Base-by-base conservation (phyloP, 768 basidiomycete species). In the Obba rivulosa region DNA sequence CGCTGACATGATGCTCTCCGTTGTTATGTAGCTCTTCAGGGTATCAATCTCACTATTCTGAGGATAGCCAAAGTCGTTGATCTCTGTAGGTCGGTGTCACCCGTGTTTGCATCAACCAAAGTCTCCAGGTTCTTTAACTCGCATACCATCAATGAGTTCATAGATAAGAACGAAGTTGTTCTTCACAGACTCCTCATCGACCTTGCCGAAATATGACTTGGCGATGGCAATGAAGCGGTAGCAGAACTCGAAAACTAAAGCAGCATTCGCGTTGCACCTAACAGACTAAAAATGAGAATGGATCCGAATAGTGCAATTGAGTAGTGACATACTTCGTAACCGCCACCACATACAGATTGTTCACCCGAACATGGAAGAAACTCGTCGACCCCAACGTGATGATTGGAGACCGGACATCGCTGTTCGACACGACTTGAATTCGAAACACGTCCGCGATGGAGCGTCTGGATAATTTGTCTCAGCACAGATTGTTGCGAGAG, bases 11-110 rank as follows among this genome's bases (percentile, higher is more conserved):
- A 98, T 83, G 55, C 93, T 93, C 69, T 98, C 95, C 0, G 95
- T 97, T 18, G 96, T 99, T 54, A 99, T 98, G 65, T 96, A 98
- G 49, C 87, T 86, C 69, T 99, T 98, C 41, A 99, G 74, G 1
- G 96, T 95, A 64, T 99, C 96, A 41, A 89, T 92, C 67, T 99
- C 96, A 54, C 95, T 96, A 64, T 97, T 99, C 68, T 99, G 96
- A 16, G 96, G 96, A 69, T 94, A 99, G 44, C 96, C 96, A 67
- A 97, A 98, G 69, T 99, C 96, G 64, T 88, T 87, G 69, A 98
- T 98, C 68, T 99, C 96, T 87, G 63, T 7, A 4, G 23, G 0
- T 10, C 8, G 37, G 18, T 34, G 20, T 39, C n/a, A 45, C 22
- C 23, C 37, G 40, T 16, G 25, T 13, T 3, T 11, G 18, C 9